Evolutionary conservation across 1,284 basidiomycete species (phyloP).

Genomic region (Stereum hirsutum): DNA sequence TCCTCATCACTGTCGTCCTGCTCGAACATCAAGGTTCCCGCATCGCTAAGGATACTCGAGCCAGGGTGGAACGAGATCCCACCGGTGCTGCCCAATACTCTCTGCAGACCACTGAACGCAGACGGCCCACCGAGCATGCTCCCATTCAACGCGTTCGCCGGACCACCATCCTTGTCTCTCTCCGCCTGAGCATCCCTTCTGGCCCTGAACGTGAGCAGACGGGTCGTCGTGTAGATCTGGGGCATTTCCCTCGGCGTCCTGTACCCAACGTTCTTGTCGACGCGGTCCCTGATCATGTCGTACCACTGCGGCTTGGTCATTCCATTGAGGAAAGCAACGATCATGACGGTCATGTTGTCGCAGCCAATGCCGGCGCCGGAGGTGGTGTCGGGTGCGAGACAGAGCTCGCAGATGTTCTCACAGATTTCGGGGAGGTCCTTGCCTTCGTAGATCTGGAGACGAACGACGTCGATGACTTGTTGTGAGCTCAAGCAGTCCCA

Average conservation of each 20-base stretch:
- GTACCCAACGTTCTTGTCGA: slow-evolving; percentile 67
- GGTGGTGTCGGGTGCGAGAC: slow-evolving; percentile 89
- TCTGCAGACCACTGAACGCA: not conserved
- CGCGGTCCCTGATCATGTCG: slow-evolving; percentile 81
- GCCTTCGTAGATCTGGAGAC: slow-evolving; percentile 77
- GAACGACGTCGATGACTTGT: slow-evolving; percentile 86
- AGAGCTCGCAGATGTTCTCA: slow-evolving; percentile 89
- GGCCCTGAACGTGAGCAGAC: slow-evolving; percentile 50
- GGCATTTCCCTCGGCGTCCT: slow-evolving; percentile 61
- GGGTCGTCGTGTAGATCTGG: slow-evolving; percentile 55
- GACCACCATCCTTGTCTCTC: slow-evolving; percentile 10
- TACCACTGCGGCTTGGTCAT: slow-evolving; percentile 92
- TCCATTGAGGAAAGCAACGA: slow-evolving; percentile 84
- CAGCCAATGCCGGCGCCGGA: slow-evolving; percentile 92
- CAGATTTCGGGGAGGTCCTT: slow-evolving; percentile 77
- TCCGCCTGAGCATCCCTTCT: slow-evolving; percentile 17
- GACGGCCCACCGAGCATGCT: too few species aligned
- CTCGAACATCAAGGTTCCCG: slow-evolving; percentile 46
- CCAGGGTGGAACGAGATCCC: slow-evolving; percentile 52
- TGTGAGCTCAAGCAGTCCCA: slow-evolving; percentile 98
- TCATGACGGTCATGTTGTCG: slow-evolving; percentile 98
- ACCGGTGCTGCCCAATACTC: slow-evolving; percentile 9
- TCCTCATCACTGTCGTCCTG: slow-evolving; percentile 40
- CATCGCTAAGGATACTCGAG: slow-evolving; percentile 37
- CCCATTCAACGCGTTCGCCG: too few species aligned